Conservation (phyloP, 148 eudicot genomes). For the Persicaria tinctoria region DNA sequence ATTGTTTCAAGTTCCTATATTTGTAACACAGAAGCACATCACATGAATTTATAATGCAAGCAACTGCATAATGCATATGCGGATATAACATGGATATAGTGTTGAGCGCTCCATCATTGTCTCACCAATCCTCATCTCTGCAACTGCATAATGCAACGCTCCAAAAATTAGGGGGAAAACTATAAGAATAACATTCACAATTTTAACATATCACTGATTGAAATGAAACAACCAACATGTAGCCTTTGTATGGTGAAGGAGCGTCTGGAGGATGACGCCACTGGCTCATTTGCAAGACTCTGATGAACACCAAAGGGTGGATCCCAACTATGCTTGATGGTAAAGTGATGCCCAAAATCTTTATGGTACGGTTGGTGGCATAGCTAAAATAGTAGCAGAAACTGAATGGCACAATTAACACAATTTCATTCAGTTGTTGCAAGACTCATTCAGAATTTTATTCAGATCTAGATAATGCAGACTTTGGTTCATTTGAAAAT, state of each 20-base stretch:
- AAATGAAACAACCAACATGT: conserved; percentile 32
- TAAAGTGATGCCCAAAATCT: conserved; percentile 48
- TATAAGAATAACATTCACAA: no score
- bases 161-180: no score
- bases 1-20: no score
- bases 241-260: conserved; percentile 80
- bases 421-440: no score
- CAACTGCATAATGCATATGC: no score
- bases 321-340: conserved; percentile 69
- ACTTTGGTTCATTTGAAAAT: no score
- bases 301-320: conserved; percentile 72
- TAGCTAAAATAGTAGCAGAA: conserved; percentile 68
- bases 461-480: no score
- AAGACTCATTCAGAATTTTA: no score
- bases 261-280: conserved; percentile 82
- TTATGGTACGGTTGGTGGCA: conserved; percentile 74
- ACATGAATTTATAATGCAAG: no score
- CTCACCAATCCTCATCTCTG: conserved; percentile 99
- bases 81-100: conserved; percentile 91
- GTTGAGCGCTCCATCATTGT: conserved; percentile 93
- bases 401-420: no score
- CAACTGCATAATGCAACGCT: background rate
- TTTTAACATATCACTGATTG: no score
- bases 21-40: no score
- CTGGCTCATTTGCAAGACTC: conserved; percentile 87